Conservation (phyloP, 1,284 basidiomycete genomes). For the Flammula alnicola region DNA sequence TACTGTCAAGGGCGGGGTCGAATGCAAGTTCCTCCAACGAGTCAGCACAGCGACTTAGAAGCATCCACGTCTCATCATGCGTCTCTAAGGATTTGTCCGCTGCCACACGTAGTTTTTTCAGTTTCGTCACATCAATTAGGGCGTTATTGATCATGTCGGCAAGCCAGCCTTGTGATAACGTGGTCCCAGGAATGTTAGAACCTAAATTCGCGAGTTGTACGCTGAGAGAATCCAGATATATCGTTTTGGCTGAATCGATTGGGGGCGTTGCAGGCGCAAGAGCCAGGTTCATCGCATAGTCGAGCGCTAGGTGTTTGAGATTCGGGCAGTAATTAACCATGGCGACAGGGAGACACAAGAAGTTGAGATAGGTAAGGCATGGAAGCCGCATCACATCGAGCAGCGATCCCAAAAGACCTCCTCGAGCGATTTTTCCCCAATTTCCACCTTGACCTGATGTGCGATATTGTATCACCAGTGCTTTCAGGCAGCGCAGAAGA, state of each 20-base stretch:
- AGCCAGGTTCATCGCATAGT: background rate
- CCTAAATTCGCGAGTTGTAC: background rate
- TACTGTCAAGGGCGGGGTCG: too few species aligned
- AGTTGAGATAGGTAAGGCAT: slow-evolving; percentile 1
- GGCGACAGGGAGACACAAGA: slow-evolving; percentile 5
- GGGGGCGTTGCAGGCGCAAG: background rate
- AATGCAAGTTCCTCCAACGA: slow-evolving; percentile 5
- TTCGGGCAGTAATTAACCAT: slow-evolving; percentile 3
- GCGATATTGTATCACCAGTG: slow-evolving; percentile 2
- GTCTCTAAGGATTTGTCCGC: slow-evolving; percentile 6
- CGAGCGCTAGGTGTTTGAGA: slow-evolving; percentile 3
- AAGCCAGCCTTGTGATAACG: too few species aligned
- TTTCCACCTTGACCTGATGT: background rate
- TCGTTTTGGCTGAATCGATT: background rate
- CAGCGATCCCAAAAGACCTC: background rate
- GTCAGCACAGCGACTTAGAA: background rate
- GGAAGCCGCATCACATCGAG: slow-evolving; percentile 4
- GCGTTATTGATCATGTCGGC: too few species aligned
- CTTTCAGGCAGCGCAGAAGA: slow-evolving; percentile 2
- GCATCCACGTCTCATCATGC: background rate
- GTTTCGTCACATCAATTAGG: too few species aligned
- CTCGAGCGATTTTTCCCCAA: background rate
- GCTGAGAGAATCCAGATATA: slow-evolving; percentile 1
- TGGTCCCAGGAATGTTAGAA: too few species aligned
- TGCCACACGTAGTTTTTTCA: too few species aligned